Evolutionary conservation across 768 basidiomycete genomes (phyloP), one percentile per base, ranked within the genome.

Genomic region (Tylopilus intermedius): DNA sequence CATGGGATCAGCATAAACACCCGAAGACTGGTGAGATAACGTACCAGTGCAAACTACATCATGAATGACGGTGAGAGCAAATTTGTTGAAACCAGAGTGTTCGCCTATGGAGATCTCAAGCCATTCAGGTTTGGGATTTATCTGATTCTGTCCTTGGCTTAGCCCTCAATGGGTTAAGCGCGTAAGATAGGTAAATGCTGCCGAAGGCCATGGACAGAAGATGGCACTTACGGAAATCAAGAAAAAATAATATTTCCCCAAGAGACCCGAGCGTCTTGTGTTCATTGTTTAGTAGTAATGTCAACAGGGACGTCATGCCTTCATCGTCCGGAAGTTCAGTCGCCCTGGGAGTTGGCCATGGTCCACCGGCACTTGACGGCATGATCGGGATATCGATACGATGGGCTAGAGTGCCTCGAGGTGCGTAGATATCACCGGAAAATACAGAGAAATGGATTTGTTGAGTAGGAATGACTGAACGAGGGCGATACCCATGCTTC

Each of bases 391-490:
- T 47, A 29, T 33, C 21, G 22, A 50, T n/a, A 0, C 27, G 21
- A 7, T 22, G 13, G 8, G 29, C 22, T 10, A 57, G 45, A 14
- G 37, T 50, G 8, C 53, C 56, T 8, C 5, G n/a, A n/a, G 55
- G 41, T 27, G 29, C 24, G n/a, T 56, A 56, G 11, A 45, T 22
- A 13, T 44, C 39, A 1, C 46, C 45, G 1, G 45, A 11, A 2
- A 48, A 24, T 2, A 29, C 35, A 15, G 55, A 56, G 18, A 8
- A 24, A 29, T 53, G 55, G n/a, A 56, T 45, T 2, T 27, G 22
- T 27, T 56, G 55, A 9, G 10, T 4, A 33, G 55, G 55, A 22
- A 56, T 48, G 13, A 56, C 47, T 4, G 18, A 27, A n/a, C 55
- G 50, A 48, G 51, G 51, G 15, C n/a, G 24, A 15, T 3, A 52